These are phyloP conservation scores for Castanopsis chinensis DNA, from an alignment of 306 rosid genomes.

Conservation along the genomic window DNA sequence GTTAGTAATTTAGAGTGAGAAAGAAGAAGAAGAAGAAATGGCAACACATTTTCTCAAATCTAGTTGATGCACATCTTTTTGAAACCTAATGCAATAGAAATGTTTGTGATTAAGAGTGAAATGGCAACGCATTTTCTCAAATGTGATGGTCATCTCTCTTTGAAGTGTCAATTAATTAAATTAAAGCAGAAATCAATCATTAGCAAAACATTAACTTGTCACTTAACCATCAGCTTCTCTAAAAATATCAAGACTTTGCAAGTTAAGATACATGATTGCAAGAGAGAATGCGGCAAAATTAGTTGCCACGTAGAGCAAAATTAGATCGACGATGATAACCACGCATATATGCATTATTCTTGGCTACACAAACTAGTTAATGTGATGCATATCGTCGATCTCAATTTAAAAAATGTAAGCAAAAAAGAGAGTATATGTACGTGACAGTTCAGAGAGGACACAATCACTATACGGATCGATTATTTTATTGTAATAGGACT, in stretches of 20 bases:
- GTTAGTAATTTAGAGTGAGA: too few relatives aligned
- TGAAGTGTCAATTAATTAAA: not conserved
- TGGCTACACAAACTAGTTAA: slow-evolving; percentile 17
- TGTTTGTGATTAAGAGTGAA: too few relatives aligned
- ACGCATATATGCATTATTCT: not conserved
- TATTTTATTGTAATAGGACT: not conserved
- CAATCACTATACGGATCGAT: slow-evolving; percentile 16
- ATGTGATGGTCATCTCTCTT: not conserved
- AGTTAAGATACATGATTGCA: not conserved
- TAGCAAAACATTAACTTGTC: not conserved
- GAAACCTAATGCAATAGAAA: too few relatives aligned
- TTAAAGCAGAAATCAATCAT: too few relatives aligned
- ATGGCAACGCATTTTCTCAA: too few relatives aligned
- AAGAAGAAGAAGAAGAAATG: too few relatives aligned
- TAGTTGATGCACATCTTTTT: too few relatives aligned
- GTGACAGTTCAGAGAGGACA: slow-evolving; percentile 21
- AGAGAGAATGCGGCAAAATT: slow-evolving; percentile 15
- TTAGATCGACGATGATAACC: slow-evolving; percentile 4
- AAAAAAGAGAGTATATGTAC: not conserved
- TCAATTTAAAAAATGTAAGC: slow-evolving; percentile 15
- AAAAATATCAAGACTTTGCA: not conserved
- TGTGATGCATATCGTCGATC: slow-evolving; percentile 8
- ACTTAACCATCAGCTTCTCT: not conserved
- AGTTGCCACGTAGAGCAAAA: slow-evolving; percentile 4
- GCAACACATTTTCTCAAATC: too few relatives aligned